Conservation (phyloP, 148 eudicot species). For the Heliamphora exappendiculata region DNA sequence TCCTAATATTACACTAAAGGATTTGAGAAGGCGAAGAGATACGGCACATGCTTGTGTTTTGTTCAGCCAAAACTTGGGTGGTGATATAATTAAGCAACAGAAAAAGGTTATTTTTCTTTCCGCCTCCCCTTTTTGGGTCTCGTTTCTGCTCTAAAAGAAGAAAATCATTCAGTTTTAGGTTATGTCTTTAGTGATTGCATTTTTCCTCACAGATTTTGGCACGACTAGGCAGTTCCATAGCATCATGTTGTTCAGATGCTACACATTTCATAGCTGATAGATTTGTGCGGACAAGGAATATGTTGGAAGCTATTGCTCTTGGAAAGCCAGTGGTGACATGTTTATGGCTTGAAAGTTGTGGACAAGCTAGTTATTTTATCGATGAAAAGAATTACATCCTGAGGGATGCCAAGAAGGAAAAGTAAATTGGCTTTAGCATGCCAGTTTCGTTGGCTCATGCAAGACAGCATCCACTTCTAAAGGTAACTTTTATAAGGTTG, state of each 20-base stretch:
- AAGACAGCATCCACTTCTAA: slow-evolving; percentile 60
- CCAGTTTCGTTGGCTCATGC: slow-evolving; percentile 64
- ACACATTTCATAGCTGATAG: slow-evolving; percentile 81
- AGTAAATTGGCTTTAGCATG: slow-evolving; percentile 76
- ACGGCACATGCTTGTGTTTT: slow-evolving; percentile 39
- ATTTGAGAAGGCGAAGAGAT: slow-evolving; percentile 39
- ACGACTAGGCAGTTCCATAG: slow-evolving; percentile 44
- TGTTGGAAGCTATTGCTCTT: slow-evolving; percentile 85
- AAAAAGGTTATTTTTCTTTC: slow-evolving; percentile 35
- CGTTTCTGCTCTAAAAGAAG: neutral
- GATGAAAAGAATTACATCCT: slow-evolving; percentile 78
- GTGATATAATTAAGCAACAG: slow-evolving; percentile 37
- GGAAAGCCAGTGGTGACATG: slow-evolving; percentile 83
- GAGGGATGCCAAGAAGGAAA: slow-evolving; percentile 83
- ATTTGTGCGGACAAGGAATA: slow-evolving; percentile 78
- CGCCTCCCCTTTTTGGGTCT: too few species aligned
- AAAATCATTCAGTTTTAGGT: neutral
- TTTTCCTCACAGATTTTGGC: slow-evolving; percentile 34
- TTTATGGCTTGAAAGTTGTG: slow-evolving; percentile 82
- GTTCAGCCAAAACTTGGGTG: slow-evolving; percentile 57
- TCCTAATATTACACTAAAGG: slow-evolving; percentile 35
- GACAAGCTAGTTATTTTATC: slow-evolving; percentile 58
- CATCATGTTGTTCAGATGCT: slow-evolving; percentile 46
- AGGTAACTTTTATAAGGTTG: slow-evolving; percentile 41
- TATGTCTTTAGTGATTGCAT: neutral